These are phyloP conservation scores for Cryptococcus floricola DNA, from an alignment of 1,284 basidiomycete species.

Conservation along the genomic window DNA sequence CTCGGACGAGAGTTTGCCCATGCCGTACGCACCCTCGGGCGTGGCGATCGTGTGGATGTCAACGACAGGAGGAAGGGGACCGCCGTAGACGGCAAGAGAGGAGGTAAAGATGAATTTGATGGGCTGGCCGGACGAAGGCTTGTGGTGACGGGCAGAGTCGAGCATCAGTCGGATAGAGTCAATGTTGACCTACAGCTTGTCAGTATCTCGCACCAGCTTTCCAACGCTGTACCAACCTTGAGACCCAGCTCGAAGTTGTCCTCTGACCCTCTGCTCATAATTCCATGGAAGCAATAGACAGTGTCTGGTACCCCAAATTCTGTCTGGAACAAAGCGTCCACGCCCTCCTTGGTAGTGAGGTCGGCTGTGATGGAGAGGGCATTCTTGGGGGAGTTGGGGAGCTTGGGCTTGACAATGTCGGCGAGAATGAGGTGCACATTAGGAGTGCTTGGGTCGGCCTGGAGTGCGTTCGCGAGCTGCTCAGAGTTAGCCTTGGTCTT, in stretches of 20 bases:
- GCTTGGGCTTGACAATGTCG: constrained; percentile 53
- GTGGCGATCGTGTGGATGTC: constrained; percentile 56
- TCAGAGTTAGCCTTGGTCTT: not conserved
- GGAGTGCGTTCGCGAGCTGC: constrained; percentile 37
- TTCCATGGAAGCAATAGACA: constrained; percentile 60
- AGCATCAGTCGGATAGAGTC: constrained; percentile 59
- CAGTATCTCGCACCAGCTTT: no score
- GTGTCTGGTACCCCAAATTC: constrained; percentile 40
- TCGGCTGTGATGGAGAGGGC: constrained; percentile 54
- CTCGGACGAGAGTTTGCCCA: constrained; percentile 59
- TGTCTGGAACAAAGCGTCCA: constrained; percentile 50
- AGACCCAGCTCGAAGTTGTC: constrained; percentile 62
- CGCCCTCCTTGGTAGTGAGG: constrained; percentile 52
- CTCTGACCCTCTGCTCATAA: constrained; percentile 60
- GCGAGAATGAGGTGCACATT: constrained; percentile 45
- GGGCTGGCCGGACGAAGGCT: constrained; percentile 22
- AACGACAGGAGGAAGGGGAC: constrained; percentile 57
- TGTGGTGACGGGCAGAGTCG: constrained; percentile 52
- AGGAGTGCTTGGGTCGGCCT: constrained; percentile 38
- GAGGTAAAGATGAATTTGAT: constrained; percentile 63
- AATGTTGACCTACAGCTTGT: constrained; percentile 53
- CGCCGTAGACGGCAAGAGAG: constrained; percentile 63
- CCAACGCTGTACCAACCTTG: constrained; percentile 34
- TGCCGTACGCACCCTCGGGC: constrained; percentile 60
- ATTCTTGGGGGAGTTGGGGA: constrained; percentile 48